These are phyloP conservation scores for Trebouxia sp. DNA, from an alignment of 139 green algal species.

Conservation along the genomic window DNA sequence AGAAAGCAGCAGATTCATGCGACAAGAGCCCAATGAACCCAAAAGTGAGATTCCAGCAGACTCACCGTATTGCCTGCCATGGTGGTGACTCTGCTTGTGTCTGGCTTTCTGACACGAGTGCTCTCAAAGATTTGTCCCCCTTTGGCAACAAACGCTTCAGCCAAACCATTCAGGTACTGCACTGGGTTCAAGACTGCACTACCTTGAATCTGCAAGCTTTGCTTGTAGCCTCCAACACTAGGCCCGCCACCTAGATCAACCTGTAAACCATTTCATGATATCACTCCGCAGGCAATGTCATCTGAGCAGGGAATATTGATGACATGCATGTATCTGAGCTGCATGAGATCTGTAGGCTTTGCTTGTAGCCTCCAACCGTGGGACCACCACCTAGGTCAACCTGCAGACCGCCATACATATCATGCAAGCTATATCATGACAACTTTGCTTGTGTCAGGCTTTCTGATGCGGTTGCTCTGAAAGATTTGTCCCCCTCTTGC, in stretches of 20 bases:
- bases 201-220: constrained; percentile 31
- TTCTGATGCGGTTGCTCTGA: constrained; percentile 31
- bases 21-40: no score
- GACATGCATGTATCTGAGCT: no score
- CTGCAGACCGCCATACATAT: no score
- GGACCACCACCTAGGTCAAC: no score
- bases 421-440: no score
- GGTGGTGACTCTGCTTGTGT: constrained; percentile 25
- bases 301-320: no score
- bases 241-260: background rate
- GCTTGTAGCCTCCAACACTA: background rate
- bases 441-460: constrained; percentile 5
- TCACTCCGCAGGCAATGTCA: no score
- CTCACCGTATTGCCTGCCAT: constrained; percentile 34
- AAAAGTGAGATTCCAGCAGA: background rate
- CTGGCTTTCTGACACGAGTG: constrained; percentile 30
- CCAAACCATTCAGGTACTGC: constrained; percentile 36
- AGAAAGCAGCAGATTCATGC: no score
- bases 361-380: no score
- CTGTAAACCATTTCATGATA: no score
- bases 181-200: constrained; percentile 36
- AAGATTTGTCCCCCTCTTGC: constrained; percentile 37
- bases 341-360: no score
- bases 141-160: constrained; percentile 34
- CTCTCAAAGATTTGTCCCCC: constrained; percentile 35